A percentile compares a stretch with the other conserved stretches of the same genome.
phyloP scores from a whole-genome alignment of 2,329 filamentous ascomycete genomes.

The Exophiala bonariae region DNA sequence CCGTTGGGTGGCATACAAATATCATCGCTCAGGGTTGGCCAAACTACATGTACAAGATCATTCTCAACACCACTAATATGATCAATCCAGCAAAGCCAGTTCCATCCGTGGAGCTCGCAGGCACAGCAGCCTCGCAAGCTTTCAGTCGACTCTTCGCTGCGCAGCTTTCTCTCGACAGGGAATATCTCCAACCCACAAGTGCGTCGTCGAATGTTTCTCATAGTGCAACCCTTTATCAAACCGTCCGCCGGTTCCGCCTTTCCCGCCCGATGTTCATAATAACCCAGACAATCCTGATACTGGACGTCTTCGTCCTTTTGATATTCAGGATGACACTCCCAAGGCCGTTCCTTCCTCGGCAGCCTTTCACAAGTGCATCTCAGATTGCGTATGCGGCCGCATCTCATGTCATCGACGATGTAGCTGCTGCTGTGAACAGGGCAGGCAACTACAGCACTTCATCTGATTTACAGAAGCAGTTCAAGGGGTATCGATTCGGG shows the following conservation, averaged over 20 bases:
- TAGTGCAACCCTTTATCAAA: background rate
- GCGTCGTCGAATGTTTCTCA: background rate
- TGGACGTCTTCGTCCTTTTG: no score
- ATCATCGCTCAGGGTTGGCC: conserved; percentile 1
- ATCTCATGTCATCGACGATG: conserved; percentile 33
- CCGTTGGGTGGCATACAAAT: conserved; percentile 1
- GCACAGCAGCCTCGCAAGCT: background rate
- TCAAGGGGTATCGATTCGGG: conserved; percentile 3
- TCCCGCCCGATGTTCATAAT: no score
- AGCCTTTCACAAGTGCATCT: no score
- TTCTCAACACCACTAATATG: background rate
- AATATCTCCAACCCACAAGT: background rate
- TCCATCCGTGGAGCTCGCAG: background rate
- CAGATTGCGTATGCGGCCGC: conserved; percentile 25
- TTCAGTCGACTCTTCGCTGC: conserved; percentile 2
- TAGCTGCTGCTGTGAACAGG: background rate
- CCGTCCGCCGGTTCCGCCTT: background rate
- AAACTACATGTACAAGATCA: conserved; percentile 1
- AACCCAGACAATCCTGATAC: no score
- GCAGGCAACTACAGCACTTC: background rate
- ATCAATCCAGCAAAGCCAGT: background rate
- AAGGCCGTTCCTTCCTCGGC: no score
- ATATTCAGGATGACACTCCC: no score
- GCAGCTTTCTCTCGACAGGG: background rate
- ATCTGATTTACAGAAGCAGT: background rate